These are phyloP conservation scores for Aureobasidium sp. DNA, from an alignment of 2,329 filamentous ascomycete genomes.

Conservation along the genomic window DNA sequence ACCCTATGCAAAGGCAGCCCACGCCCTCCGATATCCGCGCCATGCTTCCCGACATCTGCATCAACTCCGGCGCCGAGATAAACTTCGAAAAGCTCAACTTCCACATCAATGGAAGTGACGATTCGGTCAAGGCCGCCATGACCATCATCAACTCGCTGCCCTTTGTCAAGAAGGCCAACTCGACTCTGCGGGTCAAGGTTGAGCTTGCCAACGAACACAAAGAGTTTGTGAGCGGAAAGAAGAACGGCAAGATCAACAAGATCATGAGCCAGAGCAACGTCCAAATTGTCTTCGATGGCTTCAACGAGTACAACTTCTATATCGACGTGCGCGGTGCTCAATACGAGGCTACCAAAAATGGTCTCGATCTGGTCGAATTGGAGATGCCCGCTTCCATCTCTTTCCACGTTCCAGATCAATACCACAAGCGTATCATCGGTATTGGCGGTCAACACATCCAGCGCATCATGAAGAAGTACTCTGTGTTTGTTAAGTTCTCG, in stretches of 20 bases:
- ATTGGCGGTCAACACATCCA: constrained; percentile 98
- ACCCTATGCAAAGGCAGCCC: constrained; percentile 53
- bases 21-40: constrained; percentile 63
- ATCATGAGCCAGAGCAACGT: constrained; percentile 99
- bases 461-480: constrained; percentile 99
- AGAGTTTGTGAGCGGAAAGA: constrained; percentile 98
- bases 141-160: constrained; percentile 86
- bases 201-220: constrained; percentile 99
- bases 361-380: constrained; percentile 86
- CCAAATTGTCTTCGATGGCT: constrained; percentile 97
- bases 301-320: constrained; percentile 99
- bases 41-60: constrained; percentile 94
- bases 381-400: constrained; percentile 99
- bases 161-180: constrained; percentile 77
- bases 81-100: constrained; percentile 93
- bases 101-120: constrained; percentile 89
- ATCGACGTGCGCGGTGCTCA: constrained; percentile 91
- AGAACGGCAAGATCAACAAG: constrained; percentile 99
- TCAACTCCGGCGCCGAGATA: constrained; percentile 90
- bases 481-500: constrained; percentile 98
- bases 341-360: constrained; percentile 91
- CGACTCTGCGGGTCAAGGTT: constrained; percentile 95
- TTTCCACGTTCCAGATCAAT: constrained; percentile 97
- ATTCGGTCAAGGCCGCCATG: constrained; percentile 91
- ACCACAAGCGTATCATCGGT: constrained; percentile 98